Evolutionary conservation across 164 flowering plant genomes (phyloP).

Genomic region (Chimonanthus salicifolius): DNA sequence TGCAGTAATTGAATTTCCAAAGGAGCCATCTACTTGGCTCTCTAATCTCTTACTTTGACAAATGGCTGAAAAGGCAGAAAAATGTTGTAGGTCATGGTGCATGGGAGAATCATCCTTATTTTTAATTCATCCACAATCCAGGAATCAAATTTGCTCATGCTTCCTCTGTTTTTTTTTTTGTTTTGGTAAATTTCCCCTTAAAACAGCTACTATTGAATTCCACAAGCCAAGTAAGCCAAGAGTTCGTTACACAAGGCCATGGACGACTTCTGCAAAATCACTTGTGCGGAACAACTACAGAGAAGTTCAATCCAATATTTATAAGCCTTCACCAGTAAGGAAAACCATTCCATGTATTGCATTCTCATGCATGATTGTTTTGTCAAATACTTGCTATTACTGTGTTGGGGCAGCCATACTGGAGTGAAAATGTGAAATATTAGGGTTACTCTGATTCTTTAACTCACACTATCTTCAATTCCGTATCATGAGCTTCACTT

Average conservation of each 20-base stretch:
- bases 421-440: too few species aligned
- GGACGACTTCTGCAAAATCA: conserved; percentile 46
- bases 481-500: too few species aligned
- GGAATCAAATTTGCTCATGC: background rate
- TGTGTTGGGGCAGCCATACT: too few species aligned
- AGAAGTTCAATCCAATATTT: conserved; percentile 47
- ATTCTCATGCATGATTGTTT: background rate
- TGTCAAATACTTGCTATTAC: background rate
- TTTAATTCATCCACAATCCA: background rate
- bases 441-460: too few species aligned
- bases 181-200: background rate
- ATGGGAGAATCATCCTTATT: too few species aligned
- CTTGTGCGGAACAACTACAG: conserved; percentile 30
- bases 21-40: too few species aligned
- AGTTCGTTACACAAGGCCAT: conserved; percentile 55
- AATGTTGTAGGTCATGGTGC: too few species aligned
- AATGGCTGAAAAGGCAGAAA: too few species aligned
- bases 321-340: conserved; percentile 25
- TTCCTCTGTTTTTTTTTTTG: background rate
- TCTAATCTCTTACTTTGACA: too few species aligned
- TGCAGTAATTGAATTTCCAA: too few species aligned
- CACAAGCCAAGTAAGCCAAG: conserved; percentile 58
- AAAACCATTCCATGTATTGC: background rate
- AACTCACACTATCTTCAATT: too few species aligned
- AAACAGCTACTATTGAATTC: conserved; percentile 51